These are phyloP conservation scores for Fusarium liriodendri DNA, from an alignment of 2,329 filamentous ascomycete genomes.

Conservation along the genomic window DNA sequence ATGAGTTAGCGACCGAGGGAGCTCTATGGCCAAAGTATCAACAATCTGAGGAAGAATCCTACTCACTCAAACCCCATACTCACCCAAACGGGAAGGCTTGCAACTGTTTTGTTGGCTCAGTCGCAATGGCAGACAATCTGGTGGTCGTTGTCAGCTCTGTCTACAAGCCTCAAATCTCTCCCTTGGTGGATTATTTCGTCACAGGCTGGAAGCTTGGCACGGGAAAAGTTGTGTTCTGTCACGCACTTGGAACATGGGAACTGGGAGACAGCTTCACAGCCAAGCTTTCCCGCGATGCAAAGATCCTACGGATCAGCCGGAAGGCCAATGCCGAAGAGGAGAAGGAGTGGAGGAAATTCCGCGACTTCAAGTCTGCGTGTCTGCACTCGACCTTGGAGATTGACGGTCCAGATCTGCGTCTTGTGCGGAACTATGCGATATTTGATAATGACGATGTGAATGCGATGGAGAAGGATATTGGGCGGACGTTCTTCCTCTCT, in stretches of 20 bases:
- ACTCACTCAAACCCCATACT: background rate
- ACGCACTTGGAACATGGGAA: background rate
- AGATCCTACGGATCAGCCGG: background rate
- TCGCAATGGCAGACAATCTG: background rate
- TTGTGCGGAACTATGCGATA: background rate
- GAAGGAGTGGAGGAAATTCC: background rate
- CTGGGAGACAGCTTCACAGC: rapidly evolving
- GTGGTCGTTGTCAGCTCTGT: background rate
- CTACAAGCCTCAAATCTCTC: background rate
- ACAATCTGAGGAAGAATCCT: background rate
- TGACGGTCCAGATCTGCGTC: background rate
- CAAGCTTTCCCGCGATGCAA: background rate
- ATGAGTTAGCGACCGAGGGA: background rate
- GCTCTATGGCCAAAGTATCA: background rate
- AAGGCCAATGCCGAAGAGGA: background rate
- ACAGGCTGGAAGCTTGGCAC: background rate
- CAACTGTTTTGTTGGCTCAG: background rate
- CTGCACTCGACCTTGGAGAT: background rate
- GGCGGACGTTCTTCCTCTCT: background rate
- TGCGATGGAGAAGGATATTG: background rate
- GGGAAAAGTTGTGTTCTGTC: background rate
- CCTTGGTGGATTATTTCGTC: background rate
- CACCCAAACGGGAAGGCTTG: background rate
- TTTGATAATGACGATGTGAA: background rate
- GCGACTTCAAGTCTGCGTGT: background rate